phyloP scores from a whole-genome alignment of 1,284 basidiomycete genomes.

The Pseudozyma thailandica region DNA sequence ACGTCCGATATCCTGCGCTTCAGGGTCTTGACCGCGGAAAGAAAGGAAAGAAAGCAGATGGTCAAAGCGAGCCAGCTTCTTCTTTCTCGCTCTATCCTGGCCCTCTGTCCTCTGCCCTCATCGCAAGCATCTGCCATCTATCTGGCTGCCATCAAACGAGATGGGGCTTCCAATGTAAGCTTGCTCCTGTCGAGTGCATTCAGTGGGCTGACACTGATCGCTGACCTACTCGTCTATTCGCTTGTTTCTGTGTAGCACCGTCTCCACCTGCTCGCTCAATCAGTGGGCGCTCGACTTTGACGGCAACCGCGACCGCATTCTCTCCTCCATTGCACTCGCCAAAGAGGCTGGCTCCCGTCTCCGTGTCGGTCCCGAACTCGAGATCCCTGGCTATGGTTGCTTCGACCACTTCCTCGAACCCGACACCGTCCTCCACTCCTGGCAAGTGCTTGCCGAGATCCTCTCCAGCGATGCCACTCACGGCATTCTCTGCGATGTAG shows the following conservation, averaged over 20 bases:
- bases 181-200: not conserved
- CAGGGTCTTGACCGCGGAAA: not conserved
- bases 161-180: conserved; percentile 50
- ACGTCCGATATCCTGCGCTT: no score
- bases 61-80: not conserved
- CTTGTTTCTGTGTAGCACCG: conserved; percentile 34
- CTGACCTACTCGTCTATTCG: not conserved
- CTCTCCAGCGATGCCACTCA: conserved; percentile 53
- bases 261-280: conserved; percentile 80
- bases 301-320: conserved; percentile 82
- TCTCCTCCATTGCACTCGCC: conserved; percentile 86
- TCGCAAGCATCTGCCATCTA: not conserved
- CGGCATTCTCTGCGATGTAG: conserved; percentile 65
- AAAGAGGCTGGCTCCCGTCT: conserved; percentile 89
- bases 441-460: conserved; percentile 64
- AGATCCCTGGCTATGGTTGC: conserved; percentile 78
- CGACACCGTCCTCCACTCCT: conserved; percentile 63
- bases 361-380: conserved; percentile 97
- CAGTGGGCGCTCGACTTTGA: conserved; percentile 97
- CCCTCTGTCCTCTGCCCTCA: conserved; percentile 6
- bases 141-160: not conserved
- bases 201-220: not conserved
- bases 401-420: conserved; percentile 65
- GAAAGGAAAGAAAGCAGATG: not conserved
- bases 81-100: not conserved